Evolutionary conservation across 108 stramenopile genomes (phyloP).

Genomic region (Cyclotella choctawhatcheeana): DNA sequence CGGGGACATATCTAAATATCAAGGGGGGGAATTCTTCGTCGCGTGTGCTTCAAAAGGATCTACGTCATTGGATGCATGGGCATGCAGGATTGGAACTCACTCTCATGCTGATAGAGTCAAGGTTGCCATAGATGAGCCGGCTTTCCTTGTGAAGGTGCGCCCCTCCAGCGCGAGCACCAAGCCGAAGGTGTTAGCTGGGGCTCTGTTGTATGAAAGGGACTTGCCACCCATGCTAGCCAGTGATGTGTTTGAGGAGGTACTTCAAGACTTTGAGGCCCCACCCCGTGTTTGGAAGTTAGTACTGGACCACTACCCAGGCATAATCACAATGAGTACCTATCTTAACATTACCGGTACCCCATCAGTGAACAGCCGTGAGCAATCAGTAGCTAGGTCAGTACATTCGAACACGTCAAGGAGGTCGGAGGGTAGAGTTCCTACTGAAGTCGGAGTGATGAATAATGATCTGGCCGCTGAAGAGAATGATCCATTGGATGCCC

Average conservation of each 20-base stretch:
- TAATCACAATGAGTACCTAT: too few species aligned
- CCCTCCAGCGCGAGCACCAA: background rate
- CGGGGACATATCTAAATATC: background rate
- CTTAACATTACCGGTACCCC: too few species aligned
- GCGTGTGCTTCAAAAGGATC: background rate
- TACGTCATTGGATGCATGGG: background rate
- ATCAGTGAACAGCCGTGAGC: background rate
- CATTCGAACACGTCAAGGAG: too few species aligned
- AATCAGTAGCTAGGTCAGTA: too few species aligned
- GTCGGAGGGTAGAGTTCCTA: too few species aligned
- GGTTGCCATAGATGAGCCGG: background rate
- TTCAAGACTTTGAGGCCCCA: background rate
- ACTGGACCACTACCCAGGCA: background rate
- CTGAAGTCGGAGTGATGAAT: too few species aligned
- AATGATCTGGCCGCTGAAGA: too few species aligned
- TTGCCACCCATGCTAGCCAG: background rate
- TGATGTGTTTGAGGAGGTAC: background rate
- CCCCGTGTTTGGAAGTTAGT: background rate
- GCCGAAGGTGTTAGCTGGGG: background rate
- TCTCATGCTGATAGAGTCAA: background rate
- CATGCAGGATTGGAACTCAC: conserved; percentile 1
- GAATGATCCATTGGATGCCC: too few species aligned
- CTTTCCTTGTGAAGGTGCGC: background rate
- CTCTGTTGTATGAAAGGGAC: background rate
- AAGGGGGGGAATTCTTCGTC: background rate